Evolutionary conservation across 2,329 filamentous ascomycete genomes (phyloP), one percentile per base, ranked within the genome.

Genomic region (Fusarium humuli): DNA sequence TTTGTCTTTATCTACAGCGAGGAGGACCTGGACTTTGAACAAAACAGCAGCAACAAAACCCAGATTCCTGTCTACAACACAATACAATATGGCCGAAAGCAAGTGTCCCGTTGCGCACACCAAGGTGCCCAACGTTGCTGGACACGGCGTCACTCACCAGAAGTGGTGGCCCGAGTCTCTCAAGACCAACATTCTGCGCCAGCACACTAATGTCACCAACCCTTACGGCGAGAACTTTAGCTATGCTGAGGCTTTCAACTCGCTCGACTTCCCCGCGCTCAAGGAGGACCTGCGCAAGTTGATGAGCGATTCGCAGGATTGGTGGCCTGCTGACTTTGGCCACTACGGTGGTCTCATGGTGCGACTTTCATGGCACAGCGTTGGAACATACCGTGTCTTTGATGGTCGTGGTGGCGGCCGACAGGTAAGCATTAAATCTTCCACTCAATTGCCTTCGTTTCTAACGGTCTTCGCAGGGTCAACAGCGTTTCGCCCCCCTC

Each of bases 271-370:
- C 25, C 82, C 86, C 62, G 90, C 81, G 32, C 81, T 94, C 76
- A 94, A 94, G 88, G 90, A 92, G 81, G 92, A 94, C 77, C 81
- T 94, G 18, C 74, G 82, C 23, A 84, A 82, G 32, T 77, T 94
- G 75, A 92, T 94, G 91, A 94, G 91, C 59, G 89, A 93, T 78
- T 93, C 91, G 8, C 89, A 94, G 81, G 89, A 92, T 45, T 94
- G 87, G 87, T 94, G 92, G 92, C 92, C 92, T 3, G 92, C 92
- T 42, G 92, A 94, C 79, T 93, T 92, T 76, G 92, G 92, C 63
- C 91, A 94, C 85, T 94, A 94, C 74, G 92, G 92, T 72, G 92
- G 92, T 80, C 86, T 94, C 42, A 94, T 94, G 80, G 86, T 94
- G 78, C 91, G 92, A 63, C 89, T 94, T 90, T 90, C 91, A 66